Percentiles rank a stretch among this genome's conserved stretches.
These are phyloP conservation scores for Corinectria fuckeliana DNA, from an alignment of 2,329 filamentous ascomycete genomes.

Conservation along the genomic window DNA sequence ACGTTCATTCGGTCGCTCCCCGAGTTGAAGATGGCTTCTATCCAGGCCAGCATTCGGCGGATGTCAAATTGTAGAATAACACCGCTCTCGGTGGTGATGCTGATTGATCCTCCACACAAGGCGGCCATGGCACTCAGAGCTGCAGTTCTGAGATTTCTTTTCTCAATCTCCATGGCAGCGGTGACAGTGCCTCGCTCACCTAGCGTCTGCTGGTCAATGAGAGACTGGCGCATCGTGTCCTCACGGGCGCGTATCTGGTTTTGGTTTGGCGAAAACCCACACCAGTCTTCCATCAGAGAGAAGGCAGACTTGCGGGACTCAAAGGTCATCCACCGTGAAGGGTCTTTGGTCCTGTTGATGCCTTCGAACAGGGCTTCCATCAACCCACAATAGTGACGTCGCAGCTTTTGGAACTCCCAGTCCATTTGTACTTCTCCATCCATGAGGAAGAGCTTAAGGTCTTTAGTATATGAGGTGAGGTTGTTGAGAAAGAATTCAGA, in stretches of 20 bases:
- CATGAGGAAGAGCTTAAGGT: conserved; percentile 92
- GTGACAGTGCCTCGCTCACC: conserved; percentile 80
- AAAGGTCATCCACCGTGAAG: conserved; percentile 95
- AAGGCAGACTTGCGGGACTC: conserved; percentile 96
- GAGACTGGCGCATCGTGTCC: conserved; percentile 83
- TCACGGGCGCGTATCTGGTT: conserved; percentile 81
- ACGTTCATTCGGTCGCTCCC: conserved; percentile 90
- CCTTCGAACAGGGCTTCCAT: conserved; percentile 93
- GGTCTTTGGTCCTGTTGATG: conserved; percentile 83
- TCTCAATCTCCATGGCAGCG: conserved; percentile 96
- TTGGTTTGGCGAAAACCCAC: conserved; percentile 93
- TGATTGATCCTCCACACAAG: conserved; percentile 85
- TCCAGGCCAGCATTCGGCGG: conserved; percentile 90
- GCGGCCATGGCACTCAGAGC: conserved; percentile 95
- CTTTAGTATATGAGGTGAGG: conserved; percentile 86
- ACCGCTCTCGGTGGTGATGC: conserved; percentile 85
- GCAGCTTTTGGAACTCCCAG: conserved; percentile 89
- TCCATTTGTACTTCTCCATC: conserved; percentile 94
- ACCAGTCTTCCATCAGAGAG: conserved; percentile 98
- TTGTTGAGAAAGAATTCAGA: conserved; percentile 93
- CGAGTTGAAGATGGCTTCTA: conserved; percentile 92
- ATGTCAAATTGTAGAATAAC: conserved; percentile 91
- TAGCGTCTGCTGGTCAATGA: conserved; percentile 79
- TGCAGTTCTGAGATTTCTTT: conserved; percentile 86
- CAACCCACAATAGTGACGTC: conserved; percentile 92